phyloP scores from a whole-genome alignment of 164 flowering plant genomes.

The Sedum album region DNA sequence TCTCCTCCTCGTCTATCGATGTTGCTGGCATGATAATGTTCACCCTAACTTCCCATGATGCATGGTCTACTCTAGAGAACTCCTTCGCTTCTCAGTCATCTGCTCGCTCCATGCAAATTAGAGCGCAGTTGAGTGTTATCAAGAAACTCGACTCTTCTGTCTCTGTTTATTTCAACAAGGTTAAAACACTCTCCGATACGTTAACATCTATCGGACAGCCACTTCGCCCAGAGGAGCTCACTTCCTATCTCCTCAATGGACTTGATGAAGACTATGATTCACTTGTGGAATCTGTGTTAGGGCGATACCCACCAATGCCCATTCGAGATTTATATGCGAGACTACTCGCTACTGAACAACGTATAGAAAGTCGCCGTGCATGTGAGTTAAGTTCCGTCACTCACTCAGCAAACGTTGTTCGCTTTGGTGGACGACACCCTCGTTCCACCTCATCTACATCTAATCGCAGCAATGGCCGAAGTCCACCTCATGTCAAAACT shows the following conservation, averaged over 20 bases:
- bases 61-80: neutral
- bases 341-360: neutral
- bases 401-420: neutral
- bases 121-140: neutral
- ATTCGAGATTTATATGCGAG: neutral
- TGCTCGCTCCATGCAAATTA: neutral
- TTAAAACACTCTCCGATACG: neutral
- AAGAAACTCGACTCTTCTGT: neutral
- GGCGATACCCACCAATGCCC: neutral
- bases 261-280: neutral
- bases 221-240: neutral
- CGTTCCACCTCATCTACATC: no score
- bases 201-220: neutral
- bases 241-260: neutral
- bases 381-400: no score
- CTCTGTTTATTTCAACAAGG: neutral
- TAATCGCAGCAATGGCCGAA: neutral
- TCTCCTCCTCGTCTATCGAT: neutral
- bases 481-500: no score
- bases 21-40: neutral
- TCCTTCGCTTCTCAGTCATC: neutral
- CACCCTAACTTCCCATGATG: neutral
- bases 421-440: neutral
- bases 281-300: neutral
- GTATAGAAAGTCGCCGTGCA: neutral